Percentiles rank a stretch among this genome's conserved stretches.
Conservation (phyloP, 2,329 filamentous ascomycete genomes). For the Fusarium brevicatenulatum region DNA sequence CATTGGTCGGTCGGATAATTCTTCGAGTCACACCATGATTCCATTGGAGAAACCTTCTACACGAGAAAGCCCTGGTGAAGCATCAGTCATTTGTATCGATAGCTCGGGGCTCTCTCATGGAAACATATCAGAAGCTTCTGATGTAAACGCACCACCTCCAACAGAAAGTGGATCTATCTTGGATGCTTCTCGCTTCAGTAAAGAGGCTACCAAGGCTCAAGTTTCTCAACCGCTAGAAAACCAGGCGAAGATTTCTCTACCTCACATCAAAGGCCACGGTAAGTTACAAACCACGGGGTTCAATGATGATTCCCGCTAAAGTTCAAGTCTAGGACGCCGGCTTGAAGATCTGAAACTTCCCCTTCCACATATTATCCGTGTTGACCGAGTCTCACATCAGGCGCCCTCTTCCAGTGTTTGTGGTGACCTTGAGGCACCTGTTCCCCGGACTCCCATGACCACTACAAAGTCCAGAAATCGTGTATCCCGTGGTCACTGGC, state of each 20-base stretch:
- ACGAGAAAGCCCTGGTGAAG: neutral
- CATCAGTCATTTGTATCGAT: neutral
- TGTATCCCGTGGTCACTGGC: slow-evolving; percentile 1
- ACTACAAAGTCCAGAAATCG: neutral
- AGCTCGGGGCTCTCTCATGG: neutral
- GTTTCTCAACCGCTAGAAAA: neutral
- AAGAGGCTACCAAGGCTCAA: neutral
- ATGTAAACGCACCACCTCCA: neutral
- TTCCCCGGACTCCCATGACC: slow-evolving; percentile 33
- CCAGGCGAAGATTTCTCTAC: neutral
- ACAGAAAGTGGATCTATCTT: neutral
- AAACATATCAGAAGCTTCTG: neutral
- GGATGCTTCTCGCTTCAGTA: neutral
- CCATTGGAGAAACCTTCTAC: neutral
- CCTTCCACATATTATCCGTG: slow-evolving; percentile 10
- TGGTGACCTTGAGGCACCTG: slow-evolving; percentile 48
- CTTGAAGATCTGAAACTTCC: slow-evolving; percentile 18
- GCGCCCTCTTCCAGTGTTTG: slow-evolving; percentile 41
- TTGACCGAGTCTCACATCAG: neutral
- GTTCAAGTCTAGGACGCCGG: neutral
- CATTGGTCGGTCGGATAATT: neutral
- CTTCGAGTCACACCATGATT: neutral
- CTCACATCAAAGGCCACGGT: neutral
- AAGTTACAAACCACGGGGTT: neutral
- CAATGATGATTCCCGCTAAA: neutral